Evolutionary conservation across 345 rosid genomes (phyloP), one percentile per base, ranked within the genome.

Genomic region (Aethionema arabicum): DNA sequence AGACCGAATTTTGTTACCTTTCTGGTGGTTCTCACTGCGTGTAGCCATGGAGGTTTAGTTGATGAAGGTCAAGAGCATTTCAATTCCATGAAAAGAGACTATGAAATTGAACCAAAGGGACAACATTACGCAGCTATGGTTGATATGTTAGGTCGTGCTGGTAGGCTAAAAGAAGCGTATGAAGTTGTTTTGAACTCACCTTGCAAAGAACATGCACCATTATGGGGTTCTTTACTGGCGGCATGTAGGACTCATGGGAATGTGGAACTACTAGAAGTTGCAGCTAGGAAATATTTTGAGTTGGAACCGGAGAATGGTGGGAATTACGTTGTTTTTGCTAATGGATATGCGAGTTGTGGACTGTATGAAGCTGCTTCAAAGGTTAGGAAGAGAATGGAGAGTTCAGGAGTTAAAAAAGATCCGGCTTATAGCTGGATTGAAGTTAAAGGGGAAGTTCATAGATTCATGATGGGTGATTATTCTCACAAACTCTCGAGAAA

Each of bases 211-310:
- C 83, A 84, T 63, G 79, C 88, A 12, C 79, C 72, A 29, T 58
- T 72, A 32, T 88, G 93, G 96, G 88, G 87, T 68, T 83, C 90
- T 27, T 77, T 84, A 47, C 93, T 88, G 7, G 85, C 79, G 27
- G 85, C 88, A 33, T 88, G 84, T 73, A 73, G 77, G 77, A 88
- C 67, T 63, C 79, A 88, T 65, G 84, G 84, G 68, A 70, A 85
- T 45, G 67, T 80, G 55, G 76, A 79, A 59, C 68, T 86, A 33
- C 33, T 80, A 52, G 76, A 78, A 65, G 72, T 80, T 45, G 90
- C 81, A 13, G 82, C 90, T 37, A 72, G 54, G 12, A 80, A 66
- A 27, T 88, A 72, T 68, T 77, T 83, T 11, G 78, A 82, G 60
- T 58, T 88, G 67, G 86, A 88, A 35, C 81, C 80, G 4, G 78